These are phyloP conservation scores for Nicotiana attenuata DNA, from an alignment of 257 asterid genomes.

Conservation along the genomic window DNA sequence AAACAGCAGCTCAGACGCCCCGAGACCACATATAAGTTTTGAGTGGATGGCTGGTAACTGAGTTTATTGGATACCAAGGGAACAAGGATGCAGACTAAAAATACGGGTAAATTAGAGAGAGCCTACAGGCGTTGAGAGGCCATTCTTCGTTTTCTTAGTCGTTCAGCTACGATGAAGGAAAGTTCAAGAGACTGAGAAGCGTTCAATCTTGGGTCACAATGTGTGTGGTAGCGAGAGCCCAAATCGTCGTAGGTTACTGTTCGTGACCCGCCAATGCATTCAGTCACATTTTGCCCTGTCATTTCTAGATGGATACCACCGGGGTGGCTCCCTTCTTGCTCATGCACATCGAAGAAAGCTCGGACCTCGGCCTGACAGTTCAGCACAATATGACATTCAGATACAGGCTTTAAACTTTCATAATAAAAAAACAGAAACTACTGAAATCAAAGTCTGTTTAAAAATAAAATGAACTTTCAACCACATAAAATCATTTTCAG, in stretches of 20 bases:
- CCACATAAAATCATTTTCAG: too few relatives aligned
- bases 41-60: background rate
- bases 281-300: slow-evolving; percentile 88
- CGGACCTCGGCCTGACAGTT: slow-evolving; percentile 58
- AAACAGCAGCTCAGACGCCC: background rate
- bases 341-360: slow-evolving; percentile 90
- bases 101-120: background rate
- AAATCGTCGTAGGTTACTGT: slow-evolving; percentile 68
- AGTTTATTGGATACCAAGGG: slow-evolving; percentile 10
- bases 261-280: slow-evolving; percentile 80
- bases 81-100: background rate
- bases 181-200: slow-evolving; percentile 87
- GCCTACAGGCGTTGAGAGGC: slow-evolving; percentile 34
- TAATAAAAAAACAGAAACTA: too few relatives aligned
- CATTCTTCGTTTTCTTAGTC: slow-evolving; percentile 63
- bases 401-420: background rate
- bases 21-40: background rate
- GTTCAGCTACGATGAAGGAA: slow-evolving; percentile 65
- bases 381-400: background rate
- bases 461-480: too few relatives aligned
- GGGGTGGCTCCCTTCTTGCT: slow-evolving; percentile 84
- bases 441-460: too few relatives aligned
- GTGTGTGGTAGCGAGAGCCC: slow-evolving; percentile 84
- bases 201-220: slow-evolving; percentile 72
- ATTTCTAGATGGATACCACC: slow-evolving; percentile 85